Evolutionary conservation across 129 eudicot species (phyloP), one percentile per base, ranked within the genome.

Genomic region (Pittosporum tobira): DNA sequence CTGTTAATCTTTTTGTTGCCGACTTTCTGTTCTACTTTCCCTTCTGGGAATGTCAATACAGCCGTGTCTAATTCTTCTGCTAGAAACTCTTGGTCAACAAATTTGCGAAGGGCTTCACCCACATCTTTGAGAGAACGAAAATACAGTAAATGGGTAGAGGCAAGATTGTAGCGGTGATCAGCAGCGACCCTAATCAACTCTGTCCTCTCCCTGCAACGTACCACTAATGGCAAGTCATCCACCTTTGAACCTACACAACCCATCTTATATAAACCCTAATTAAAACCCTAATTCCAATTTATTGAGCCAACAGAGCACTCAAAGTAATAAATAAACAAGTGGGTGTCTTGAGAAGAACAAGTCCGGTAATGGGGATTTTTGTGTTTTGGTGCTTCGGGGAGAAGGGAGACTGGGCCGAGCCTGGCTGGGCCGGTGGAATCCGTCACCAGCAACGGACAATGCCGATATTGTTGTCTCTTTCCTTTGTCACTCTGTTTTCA

Each of bases 21-120:
- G 19, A 62, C 5, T 23, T 56, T 6, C 9, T 57, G 13, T 36
- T 6, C 49, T 64, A 61, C 23, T 82, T 78, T 29, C 73, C 79
- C 51, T 62, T 57, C 28, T 70, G 87, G 95, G 73, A 86, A 72
- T 59, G 83, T 85, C 30, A 85, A 73, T 1, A 78, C 83, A 38
- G 94, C 88, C 8, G 89, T 73, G 26, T 51, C 68, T 3, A 76
- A 69, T n/a, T n/a, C n/a, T n/a, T n/a, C n/a, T n/a, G n/a, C n/a
- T 0, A 83, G 57, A 26, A 91, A 76, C 75, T 91, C 96, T 27
- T 91, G 88, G 46, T 91, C 96, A 9, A 87, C 99, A 62, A 87
- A 91, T 10, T 83, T 62, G 42, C 85, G 64, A 19, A 91, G 78
- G 0, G 94, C 87, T 3, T 83, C 85, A 18, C 96, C 99, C 10